Evolutionary conservation across 169 alveolate genomes (phyloP), one percentile per base, ranked within the genome.

Genomic region (Plasmodium relictum): DNA sequence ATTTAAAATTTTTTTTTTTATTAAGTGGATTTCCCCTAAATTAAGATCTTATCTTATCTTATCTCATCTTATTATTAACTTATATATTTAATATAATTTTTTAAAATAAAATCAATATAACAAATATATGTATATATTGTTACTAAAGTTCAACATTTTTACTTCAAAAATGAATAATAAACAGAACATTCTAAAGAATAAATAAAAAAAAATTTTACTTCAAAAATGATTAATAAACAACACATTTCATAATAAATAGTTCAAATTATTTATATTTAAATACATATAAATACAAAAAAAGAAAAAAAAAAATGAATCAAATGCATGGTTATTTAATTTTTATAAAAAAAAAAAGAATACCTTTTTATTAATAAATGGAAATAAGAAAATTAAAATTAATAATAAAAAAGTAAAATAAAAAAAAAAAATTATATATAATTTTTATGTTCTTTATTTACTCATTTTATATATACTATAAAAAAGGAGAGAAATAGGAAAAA

Each of bases 241-340:
- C 20, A 56, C 26, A 56, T 18, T 18, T 56, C 9, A 56, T 14
- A 18, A 18, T 56, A 56, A 18, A 18, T 56, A 9, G 26, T 18
- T 4, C 66, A 56, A 56, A 56, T 56, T 54, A 54, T 54, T 12
- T n/a, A 9, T 52, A 52, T 10, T 16, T 54, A 10, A 18, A 54
- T 54, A 54, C 14, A 24, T 54, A 54, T 18, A 54, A 9, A 54
- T 54, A 54, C 63, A 54, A 54, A 54, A 54, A 54, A 54, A 54
- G 22, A 54, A 54, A 54, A 52, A 50, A 48, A 54, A 54, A 24
- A 16, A 54, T n/a, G 63, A 54, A 54, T 54, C 63, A 54, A 54
- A 54, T 54, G 63, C 18, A 54, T 16, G 6, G 31, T 16, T 12
- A n/a, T 54, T 54, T 54, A 54, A 54, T 54, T 54, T 54, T 9